Conservation (phyloP, 2,329 filamentous ascomycete genomes). For the Amphichorda felina region DNA sequence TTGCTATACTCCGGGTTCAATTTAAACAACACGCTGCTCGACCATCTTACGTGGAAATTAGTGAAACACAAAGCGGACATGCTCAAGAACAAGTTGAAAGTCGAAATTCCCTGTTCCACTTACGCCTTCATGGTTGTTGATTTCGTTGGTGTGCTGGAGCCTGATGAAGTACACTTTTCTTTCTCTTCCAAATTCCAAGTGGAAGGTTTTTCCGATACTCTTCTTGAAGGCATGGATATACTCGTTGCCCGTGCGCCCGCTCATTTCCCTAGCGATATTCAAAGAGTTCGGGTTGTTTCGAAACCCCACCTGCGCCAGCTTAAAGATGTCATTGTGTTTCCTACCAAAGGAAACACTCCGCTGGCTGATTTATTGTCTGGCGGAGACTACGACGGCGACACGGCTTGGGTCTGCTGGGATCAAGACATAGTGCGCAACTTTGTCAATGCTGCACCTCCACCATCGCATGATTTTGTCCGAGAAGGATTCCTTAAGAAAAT, state of each 20-base stretch:
- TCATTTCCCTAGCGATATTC: slow-evolving; percentile 60
- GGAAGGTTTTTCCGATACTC: slow-evolving; percentile 38
- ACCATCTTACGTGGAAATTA: no score
- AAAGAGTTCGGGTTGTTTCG: slow-evolving; percentile 50
- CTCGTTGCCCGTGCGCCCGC: slow-evolving; percentile 60
- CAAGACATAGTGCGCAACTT: slow-evolving; percentile 54
- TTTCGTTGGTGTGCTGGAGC: slow-evolving; percentile 45
- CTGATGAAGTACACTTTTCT: slow-evolving; percentile 55
- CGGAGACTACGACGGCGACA: slow-evolving; percentile 73
- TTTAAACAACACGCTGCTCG: slow-evolving; percentile 31
- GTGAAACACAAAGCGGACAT: slow-evolving; percentile 22
- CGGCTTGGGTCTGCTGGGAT: slow-evolving; percentile 71
- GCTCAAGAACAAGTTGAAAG: slow-evolving; percentile 43
- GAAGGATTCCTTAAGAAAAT: slow-evolving; percentile 36
- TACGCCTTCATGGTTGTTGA: slow-evolving; percentile 59
- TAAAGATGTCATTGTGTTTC: slow-evolving; percentile 72
- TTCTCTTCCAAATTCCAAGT: slow-evolving; percentile 55
- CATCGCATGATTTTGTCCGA: slow-evolving; percentile 27
- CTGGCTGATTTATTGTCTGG: slow-evolving; percentile 63
- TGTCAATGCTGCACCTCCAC: slow-evolving; percentile 33
- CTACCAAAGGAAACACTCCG: slow-evolving; percentile 45
- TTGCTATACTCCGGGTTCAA: slow-evolving; percentile 52
- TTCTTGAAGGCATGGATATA: slow-evolving; percentile 45
- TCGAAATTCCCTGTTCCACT: slow-evolving; percentile 48
- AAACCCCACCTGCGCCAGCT: slow-evolving; percentile 51